Conservation (phyloP, 2,329 filamentous ascomycete genomes). For the Stachybotrys chlorohalonatus region DNA sequence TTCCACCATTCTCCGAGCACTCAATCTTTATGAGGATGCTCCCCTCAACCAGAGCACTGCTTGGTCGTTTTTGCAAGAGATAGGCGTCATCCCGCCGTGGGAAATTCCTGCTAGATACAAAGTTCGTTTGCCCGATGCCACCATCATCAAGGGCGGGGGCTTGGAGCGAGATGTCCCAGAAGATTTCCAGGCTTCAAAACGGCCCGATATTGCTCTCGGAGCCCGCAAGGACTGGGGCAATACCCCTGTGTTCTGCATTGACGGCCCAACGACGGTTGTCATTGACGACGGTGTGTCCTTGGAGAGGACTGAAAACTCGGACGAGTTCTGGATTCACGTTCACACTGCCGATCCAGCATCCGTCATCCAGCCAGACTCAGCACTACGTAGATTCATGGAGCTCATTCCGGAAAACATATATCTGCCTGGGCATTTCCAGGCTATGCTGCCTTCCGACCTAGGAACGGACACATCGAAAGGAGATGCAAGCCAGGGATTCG, state of each 20-base stretch:
- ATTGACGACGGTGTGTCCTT: slow-evolving; percentile 76
- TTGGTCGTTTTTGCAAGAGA: slow-evolving; percentile 65
- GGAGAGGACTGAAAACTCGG: slow-evolving; percentile 41
- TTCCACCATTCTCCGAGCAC: slow-evolving; percentile 52
- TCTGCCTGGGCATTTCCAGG: slow-evolving; percentile 45
- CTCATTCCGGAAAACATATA: slow-evolving; percentile 52
- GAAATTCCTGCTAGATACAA: slow-evolving; percentile 59
- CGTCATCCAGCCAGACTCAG: slow-evolving; percentile 49
- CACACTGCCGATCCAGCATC: slow-evolving; percentile 75
- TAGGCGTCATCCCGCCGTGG: slow-evolving; percentile 63
- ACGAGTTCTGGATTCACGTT: slow-evolving; percentile 65
- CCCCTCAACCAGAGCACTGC: slow-evolving; percentile 31
- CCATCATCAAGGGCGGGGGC: slow-evolving; percentile 31
- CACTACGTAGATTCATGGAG: slow-evolving; percentile 51
- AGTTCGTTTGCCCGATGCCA: slow-evolving; percentile 40
- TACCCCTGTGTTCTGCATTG: slow-evolving; percentile 64
- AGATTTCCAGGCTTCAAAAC: slow-evolving; percentile 21
- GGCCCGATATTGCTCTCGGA: slow-evolving; percentile 34
- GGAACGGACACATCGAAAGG: slow-evolving; percentile 18
- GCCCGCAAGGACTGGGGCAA: slow-evolving; percentile 49
- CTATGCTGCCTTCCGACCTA: slow-evolving; percentile 43
- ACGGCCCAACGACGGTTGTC: slow-evolving; percentile 54
- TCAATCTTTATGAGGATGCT: slow-evolving; percentile 47
- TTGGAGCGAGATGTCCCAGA: slow-evolving; percentile 25
- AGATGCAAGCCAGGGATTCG: slow-evolving; percentile 26